phyloP scores from a whole-genome alignment of 352 stramenopile species.

The Globisporangium ultimum region DNA sequence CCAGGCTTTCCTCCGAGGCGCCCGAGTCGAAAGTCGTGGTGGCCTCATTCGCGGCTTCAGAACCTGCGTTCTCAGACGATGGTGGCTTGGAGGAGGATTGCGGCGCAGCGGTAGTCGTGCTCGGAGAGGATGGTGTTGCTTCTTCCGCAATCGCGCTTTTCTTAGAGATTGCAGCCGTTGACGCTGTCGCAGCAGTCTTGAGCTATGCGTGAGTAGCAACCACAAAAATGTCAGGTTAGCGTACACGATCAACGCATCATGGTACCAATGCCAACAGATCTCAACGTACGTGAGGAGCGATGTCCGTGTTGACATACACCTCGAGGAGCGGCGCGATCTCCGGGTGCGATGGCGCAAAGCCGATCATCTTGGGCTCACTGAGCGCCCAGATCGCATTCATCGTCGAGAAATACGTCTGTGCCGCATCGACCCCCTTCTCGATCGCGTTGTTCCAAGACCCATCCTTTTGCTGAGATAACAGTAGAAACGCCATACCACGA shows the following conservation, averaged over 20 bases:
- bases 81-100: not conserved
- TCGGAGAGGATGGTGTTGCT: not conserved
- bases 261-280: not conserved
- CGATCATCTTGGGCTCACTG: conserved; percentile 34
- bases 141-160: not conserved
- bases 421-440: conserved; percentile 12
- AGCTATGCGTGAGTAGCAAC: not conserved
- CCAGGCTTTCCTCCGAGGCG: conserved; percentile 40
- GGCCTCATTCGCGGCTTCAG: conserved; percentile 17
- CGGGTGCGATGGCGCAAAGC: conserved; percentile 65
- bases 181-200: not conserved
- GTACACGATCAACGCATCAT: too few relatives aligned
- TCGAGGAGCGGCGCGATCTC: conserved; percentile 51
- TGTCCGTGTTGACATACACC: conserved; percentile 56
- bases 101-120: not conserved
- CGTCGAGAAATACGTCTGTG: conserved; percentile 45
- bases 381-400: conserved; percentile 48
- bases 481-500: conserved; percentile 63
- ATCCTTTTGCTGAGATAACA: conserved; percentile 54
- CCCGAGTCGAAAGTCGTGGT: conserved; percentile 4
- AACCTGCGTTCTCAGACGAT: conserved; percentile 1
- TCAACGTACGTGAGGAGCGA: conserved; percentile 14
- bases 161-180: not conserved
- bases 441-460: conserved; percentile 43
- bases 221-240: not conserved